Evolutionary conservation across 2,329 filamentous ascomycete genomes (phyloP).

Genomic region (Graphilbum sp.): DNA sequence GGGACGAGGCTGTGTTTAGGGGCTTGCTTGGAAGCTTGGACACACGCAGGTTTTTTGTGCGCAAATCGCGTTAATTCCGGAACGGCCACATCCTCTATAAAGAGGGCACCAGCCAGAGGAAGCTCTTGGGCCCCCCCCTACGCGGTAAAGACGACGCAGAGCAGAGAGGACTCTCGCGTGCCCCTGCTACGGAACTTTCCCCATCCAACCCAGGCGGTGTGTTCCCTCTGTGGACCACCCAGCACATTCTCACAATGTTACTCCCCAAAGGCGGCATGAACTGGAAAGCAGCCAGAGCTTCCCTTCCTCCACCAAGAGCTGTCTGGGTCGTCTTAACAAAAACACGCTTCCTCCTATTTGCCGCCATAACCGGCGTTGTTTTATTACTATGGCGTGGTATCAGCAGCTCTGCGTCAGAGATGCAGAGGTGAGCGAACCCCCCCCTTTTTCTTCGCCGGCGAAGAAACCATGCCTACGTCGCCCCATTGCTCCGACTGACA

Average conservation of each 20-base stretch:
- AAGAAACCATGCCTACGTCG: no score
- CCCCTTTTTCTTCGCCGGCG: constrained; percentile 11
- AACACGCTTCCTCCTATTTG: constrained; percentile 60
- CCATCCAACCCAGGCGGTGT: constrained; percentile 15
- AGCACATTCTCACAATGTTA: constrained; percentile 48
- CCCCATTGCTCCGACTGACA: no score
- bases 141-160: no score
- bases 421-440: constrained; percentile 60
- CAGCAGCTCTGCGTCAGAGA: constrained; percentile 62
- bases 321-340: constrained; percentile 55
- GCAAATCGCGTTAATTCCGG: no score
- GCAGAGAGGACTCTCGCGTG: no score
- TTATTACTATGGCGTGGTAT: constrained; percentile 82
- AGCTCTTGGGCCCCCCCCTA: no score
- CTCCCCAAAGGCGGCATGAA: constrained; percentile 77
- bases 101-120: no score
- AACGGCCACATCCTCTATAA: no score
- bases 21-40: no score
- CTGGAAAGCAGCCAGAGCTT: constrained; percentile 79
- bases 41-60: no score
- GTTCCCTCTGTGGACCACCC: background rate
- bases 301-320: constrained; percentile 61
- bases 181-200: no score
- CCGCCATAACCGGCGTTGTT: constrained; percentile 53
- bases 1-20: no score